These are phyloP conservation scores for Peronosclerospora sorghi DNA, from an alignment of 352 stramenopile genomes.

Conservation along the genomic window DNA sequence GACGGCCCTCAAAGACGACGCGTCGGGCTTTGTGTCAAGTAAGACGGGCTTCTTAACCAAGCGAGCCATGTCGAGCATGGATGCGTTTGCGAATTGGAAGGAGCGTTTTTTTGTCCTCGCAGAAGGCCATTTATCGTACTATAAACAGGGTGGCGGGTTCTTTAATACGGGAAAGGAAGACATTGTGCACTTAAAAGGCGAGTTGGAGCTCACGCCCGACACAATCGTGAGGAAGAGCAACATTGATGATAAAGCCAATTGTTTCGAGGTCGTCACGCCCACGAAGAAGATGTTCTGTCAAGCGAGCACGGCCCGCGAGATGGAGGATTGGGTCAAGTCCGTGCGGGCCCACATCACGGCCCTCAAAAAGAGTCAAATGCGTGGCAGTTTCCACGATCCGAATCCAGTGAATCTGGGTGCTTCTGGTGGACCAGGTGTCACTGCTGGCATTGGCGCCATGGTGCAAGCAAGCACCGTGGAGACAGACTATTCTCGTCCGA, in stretches of 20 bases:
- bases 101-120: slow-evolving; percentile 82
- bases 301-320: slow-evolving; percentile 64
- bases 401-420: slow-evolving; percentile 18
- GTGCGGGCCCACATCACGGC: slow-evolving; percentile 69
- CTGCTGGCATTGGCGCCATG: slow-evolving; percentile 2
- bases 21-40: slow-evolving; percentile 47
- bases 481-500: slow-evolving; percentile 73
- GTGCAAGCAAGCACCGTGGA: slow-evolving; percentile 5
- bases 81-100: slow-evolving; percentile 83
- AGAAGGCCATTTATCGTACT: slow-evolving; percentile 77
- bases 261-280: slow-evolving; percentile 74
- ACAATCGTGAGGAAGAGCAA: slow-evolving; percentile 70
- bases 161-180: slow-evolving; percentile 82
- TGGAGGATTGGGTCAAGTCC: slow-evolving; percentile 84
- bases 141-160: slow-evolving; percentile 78
- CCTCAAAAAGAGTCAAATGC: slow-evolving; percentile 41
- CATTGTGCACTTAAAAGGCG: slow-evolving; percentile 77
- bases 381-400: slow-evolving; percentile 59
- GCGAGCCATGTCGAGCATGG: slow-evolving; percentile 79
- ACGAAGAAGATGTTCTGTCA: slow-evolving; percentile 84
- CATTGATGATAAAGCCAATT: slow-evolving; percentile 84
- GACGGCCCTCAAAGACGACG: slow-evolving; percentile 18
- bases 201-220: slow-evolving; percentile 70
- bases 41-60: slow-evolving; percentile 83
- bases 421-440: slow-evolving; percentile 18